These are phyloP conservation scores for Hortiboletus rubellus DNA, from an alignment of 1,284 basidiomycete genomes.

Conservation along the genomic window DNA sequence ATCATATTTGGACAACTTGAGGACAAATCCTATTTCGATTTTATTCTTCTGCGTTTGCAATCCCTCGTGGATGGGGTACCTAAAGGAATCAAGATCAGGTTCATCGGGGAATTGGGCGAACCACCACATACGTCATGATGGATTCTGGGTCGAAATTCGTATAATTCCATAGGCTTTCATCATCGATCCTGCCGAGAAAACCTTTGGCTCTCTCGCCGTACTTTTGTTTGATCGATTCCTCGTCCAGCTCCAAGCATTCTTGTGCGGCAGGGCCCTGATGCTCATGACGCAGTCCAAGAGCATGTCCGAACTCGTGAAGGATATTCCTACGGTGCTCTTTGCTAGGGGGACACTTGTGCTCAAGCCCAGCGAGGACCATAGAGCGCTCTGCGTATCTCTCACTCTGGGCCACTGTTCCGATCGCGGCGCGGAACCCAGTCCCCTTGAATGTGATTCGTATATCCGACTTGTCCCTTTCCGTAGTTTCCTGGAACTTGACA, in stretches of 20 bases:
- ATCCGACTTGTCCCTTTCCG: too few relatives aligned
- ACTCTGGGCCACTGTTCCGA: too few relatives aligned
- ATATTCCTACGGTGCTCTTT: neutral
- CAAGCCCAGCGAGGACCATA: too few relatives aligned
- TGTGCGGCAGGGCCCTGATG: neutral
- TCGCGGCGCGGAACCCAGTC: too few relatives aligned
- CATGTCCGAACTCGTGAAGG: neutral
- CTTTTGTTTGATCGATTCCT: neutral
- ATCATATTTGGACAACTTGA: neutral
- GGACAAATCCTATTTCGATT: neutral
- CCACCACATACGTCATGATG: neutral
- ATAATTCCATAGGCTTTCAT: neutral
- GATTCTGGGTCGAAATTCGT: neutral
- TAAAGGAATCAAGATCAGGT: neutral
- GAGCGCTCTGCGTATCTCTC: too few relatives aligned
- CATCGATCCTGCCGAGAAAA: too few relatives aligned
- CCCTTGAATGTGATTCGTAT: neutral
- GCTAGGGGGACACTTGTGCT: too few relatives aligned
- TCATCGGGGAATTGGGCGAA: too few relatives aligned
- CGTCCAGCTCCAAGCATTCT: neutral
- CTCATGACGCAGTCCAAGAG: neutral
- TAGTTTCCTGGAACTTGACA: neutral
- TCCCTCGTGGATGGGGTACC: neutral
- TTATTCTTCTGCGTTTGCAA: neutral
- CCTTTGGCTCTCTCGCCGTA: too few relatives aligned